These are phyloP conservation scores for Metarhizium brunneum DNA, from an alignment of 2,329 filamentous ascomycete species.

Conservation along the genomic window DNA sequence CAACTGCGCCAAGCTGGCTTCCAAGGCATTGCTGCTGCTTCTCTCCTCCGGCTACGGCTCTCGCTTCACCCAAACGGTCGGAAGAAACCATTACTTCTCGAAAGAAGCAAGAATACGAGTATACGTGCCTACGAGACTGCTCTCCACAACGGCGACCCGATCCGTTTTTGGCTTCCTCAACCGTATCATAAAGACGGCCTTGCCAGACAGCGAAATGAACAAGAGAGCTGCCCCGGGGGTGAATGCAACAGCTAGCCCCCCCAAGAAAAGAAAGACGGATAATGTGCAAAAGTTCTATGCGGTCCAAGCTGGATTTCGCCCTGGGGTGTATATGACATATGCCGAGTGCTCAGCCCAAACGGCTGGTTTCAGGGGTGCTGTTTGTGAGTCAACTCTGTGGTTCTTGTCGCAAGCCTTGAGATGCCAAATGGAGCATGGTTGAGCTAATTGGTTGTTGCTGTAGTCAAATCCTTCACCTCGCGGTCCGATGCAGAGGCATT, in stretches of 20 bases:
- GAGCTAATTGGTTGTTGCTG: conserved; percentile 6
- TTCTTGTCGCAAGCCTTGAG: neutral
- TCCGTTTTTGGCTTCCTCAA: conserved; percentile 14
- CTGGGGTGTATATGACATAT: conserved; percentile 55
- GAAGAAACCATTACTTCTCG: neutral
- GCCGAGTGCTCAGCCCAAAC: conserved; percentile 53
- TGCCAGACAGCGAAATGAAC: conserved; percentile 15
- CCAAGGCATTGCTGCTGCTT: conserved; percentile 1
- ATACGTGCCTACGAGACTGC: neutral
- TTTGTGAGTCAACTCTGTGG: conserved; percentile 45
- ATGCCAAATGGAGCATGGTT: neutral
- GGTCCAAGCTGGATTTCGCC: conserved; percentile 45
- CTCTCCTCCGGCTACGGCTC: neutral
- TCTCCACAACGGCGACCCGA: neutral
- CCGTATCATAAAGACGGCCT: neutral
- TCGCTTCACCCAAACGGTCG: neutral
- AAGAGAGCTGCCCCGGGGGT: conserved; percentile 18
- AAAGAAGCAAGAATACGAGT: neutral
- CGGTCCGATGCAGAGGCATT: conserved; percentile 72
- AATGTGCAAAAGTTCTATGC: conserved; percentile 51
- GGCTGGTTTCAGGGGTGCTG: conserved; percentile 51
- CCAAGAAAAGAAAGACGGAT: conserved; percentile 41
- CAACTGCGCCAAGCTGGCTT: conserved; percentile 9
- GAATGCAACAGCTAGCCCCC: conserved; percentile 10
- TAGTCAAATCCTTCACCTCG: conserved; percentile 73